Conservation (phyloP, 2,329 filamentous ascomycete species). For the Penicillium digitatum region DNA sequence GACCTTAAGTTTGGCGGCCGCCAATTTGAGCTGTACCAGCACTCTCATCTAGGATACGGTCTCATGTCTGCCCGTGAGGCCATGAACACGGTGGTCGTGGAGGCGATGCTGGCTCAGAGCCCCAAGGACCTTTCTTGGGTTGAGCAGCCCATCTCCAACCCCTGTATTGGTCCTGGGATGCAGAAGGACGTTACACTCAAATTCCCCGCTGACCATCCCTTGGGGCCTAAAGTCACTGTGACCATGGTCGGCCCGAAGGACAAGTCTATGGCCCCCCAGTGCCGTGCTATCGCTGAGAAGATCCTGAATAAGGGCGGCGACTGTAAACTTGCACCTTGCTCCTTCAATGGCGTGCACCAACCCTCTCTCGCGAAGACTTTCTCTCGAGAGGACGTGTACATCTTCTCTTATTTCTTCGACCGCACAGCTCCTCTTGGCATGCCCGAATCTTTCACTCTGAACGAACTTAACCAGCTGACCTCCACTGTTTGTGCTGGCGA, state of each 20-base stretch:
- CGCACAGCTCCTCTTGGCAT: constrained; percentile 90
- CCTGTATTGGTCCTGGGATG: constrained; percentile 81
- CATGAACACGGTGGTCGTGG: constrained; percentile 71
- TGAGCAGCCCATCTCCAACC: constrained; percentile 68
- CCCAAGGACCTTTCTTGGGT: constrained; percentile 65
- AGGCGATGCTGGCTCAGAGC: constrained; percentile 63
- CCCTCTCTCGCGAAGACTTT: constrained; percentile 91
- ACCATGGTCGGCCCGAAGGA: constrained; percentile 83
- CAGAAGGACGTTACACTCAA: constrained; percentile 68
- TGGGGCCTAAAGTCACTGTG: constrained; percentile 63
- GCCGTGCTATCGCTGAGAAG: constrained; percentile 83
- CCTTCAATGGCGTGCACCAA: constrained; percentile 96
- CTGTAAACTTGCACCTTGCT: constrained; percentile 85
- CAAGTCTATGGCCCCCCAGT: constrained; percentile 70
- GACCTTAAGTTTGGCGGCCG: constrained; percentile 83
- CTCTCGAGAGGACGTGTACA: constrained; percentile 82
- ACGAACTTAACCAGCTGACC: constrained; percentile 82
- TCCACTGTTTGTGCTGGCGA: constrained; percentile 79
- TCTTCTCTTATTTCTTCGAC: constrained; percentile 98
- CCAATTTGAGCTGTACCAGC: constrained; percentile 90
- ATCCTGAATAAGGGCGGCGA: constrained; percentile 81
- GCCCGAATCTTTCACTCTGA: constrained; percentile 93
- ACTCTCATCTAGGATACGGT: constrained; percentile 95
- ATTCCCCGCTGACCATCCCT: constrained; percentile 61
- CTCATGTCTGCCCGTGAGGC: constrained; percentile 91